These are phyloP conservation scores for Russula virescens DNA, from an alignment of 768 basidiomycete species.

Conservation along the genomic window DNA sequence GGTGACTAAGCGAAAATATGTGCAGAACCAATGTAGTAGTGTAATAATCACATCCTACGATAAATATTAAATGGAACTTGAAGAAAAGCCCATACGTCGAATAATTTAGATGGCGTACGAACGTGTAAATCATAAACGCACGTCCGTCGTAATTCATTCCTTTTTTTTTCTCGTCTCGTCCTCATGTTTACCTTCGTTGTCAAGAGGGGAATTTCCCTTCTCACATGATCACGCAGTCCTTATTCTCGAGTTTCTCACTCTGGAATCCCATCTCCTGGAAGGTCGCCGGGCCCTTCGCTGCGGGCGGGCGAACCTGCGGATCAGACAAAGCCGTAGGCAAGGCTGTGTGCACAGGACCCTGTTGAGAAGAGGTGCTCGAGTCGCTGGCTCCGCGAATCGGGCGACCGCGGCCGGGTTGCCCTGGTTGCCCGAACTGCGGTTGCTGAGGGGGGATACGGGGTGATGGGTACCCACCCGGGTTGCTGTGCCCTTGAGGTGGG, in stretches of 20 bases:
- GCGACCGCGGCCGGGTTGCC: conserved; percentile 6
- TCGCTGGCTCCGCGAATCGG: neutral
- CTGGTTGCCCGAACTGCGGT: neutral
- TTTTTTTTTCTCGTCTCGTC: neutral
- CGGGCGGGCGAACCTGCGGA: conserved; percentile 21
- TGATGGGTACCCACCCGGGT: conserved; percentile 5
- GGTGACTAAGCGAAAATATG: neutral
- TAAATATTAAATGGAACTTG: neutral
- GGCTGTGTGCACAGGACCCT: neutral
- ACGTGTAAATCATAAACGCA: neutral
- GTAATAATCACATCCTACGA: too few relatives aligned
- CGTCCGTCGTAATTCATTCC: neutral
- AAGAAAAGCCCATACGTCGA: neutral
- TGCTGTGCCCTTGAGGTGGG: neutral
- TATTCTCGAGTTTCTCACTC: conserved; percentile 67
- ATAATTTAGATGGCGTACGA: neutral
- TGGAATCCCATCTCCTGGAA: conserved; percentile 95
- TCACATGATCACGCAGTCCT: conserved; percentile 86
- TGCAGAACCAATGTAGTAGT: too few relatives aligned
- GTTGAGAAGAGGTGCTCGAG: neutral
- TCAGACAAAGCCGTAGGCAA: neutral
- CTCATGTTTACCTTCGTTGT: neutral
- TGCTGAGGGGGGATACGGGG: neutral
- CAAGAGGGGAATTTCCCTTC: neutral
- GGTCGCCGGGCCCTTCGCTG: conserved; percentile 53